phyloP scores from a whole-genome alignment of 1,284 basidiomycete genomes.

The Ustilago nuda region DNA sequence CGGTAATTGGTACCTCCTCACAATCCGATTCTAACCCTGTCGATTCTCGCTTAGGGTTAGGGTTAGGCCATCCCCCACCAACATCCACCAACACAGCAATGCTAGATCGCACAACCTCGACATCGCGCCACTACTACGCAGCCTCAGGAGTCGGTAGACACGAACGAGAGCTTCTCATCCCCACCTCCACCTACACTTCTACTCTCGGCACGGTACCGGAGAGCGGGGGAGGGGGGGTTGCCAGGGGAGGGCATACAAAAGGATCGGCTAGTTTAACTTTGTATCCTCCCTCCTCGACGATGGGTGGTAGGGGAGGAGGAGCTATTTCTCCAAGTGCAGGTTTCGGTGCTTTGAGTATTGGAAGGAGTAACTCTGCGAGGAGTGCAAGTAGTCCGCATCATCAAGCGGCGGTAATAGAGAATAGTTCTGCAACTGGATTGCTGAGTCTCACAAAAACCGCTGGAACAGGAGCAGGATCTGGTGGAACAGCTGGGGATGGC shows the following conservation, averaged over 20 bases:
- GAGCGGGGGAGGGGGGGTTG: not conserved
- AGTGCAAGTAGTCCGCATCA: not conserved
- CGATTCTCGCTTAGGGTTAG: not conserved
- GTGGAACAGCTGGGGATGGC: not conserved
- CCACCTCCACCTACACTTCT: not conserved
- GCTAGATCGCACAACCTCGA: constrained; percentile 48
- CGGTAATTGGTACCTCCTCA: constrained; percentile 5
- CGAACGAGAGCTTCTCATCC: constrained; percentile 37
- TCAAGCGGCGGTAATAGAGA: not conserved
- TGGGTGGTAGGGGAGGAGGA: not conserved
- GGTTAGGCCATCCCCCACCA: not conserved
- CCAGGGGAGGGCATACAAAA: constrained; percentile 22
- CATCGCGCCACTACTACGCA: constrained; percentile 54
- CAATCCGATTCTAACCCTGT: not conserved
- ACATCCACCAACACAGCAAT: not conserved
- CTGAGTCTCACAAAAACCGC: not conserved
- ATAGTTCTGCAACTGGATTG: not conserved
- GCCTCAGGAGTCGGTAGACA: constrained; percentile 25
- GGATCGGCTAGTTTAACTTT: constrained; percentile 22
- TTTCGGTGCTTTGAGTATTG: constrained; percentile 2
- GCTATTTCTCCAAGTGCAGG: not conserved
- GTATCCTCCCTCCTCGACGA: constrained; percentile 13
- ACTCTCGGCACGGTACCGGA: not conserved
- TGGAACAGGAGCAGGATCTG: not conserved
- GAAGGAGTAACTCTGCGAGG: constrained; percentile 31